Evolutionary conservation across 805 yeast genomes (phyloP).

Genomic region (Candida verbasci): DNA sequence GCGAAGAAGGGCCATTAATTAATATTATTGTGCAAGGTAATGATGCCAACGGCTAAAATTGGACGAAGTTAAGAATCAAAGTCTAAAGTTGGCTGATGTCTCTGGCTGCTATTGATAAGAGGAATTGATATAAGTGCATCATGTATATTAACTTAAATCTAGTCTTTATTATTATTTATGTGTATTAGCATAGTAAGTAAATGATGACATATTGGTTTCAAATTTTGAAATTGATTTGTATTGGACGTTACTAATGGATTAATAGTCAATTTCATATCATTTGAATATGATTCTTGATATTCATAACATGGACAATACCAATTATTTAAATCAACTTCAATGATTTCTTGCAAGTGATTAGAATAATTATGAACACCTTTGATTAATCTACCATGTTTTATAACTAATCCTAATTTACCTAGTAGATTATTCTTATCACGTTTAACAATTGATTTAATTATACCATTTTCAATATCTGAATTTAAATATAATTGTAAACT

Average conservation of each 20-base stretch:
- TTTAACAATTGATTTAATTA: neutral
- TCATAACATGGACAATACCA: constrained; percentile 32
- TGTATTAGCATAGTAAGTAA: constrained; percentile 13
- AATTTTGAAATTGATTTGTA: constrained; percentile 6
- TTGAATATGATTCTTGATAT: constrained; percentile 12
- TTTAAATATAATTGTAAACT: constrained; percentile 13
- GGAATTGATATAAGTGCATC: no score
- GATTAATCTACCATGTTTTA: neutral
- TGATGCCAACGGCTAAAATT: no score
- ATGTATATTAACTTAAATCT: no score
- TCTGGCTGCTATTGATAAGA: no score
- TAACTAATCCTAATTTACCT: neutral
- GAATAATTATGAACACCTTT: neutral
- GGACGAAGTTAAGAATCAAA: no score
- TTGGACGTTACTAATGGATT: neutral
- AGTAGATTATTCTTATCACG: neutral
- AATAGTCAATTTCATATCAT: neutral
- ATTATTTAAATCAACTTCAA: constrained; percentile 16
- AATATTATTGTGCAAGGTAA: no score
- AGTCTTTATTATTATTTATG: no score
- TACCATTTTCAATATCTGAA: neutral
- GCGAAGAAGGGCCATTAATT: no score
- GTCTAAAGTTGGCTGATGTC: no score
- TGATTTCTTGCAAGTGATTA: neutral
- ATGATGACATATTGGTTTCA: constrained; percentile 21